A percentile compares a stretch with the other conserved stretches of the same genome.
Evolutionary conservation across 345 rosid genomes (phyloP).

Genomic region (Sonneratia caseolaris): DNA sequence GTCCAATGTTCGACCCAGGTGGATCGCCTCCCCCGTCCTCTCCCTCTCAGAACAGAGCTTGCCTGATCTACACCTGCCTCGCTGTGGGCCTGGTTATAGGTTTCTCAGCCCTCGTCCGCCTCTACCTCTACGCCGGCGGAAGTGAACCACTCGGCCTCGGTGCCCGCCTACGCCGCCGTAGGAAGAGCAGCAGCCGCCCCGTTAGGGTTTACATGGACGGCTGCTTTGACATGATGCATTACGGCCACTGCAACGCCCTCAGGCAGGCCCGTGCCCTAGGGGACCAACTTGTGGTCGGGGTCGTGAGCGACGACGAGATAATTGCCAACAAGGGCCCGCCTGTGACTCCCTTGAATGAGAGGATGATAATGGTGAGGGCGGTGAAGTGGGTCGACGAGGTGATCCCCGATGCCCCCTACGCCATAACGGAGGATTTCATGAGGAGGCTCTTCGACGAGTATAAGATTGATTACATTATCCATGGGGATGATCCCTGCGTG

Average conservation of each 20-base stretch:
- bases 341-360: slow-evolving; percentile 57
- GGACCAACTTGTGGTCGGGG: slow-evolving; percentile 61
- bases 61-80: slow-evolving; percentile 27
- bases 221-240: slow-evolving; percentile 81
- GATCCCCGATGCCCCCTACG: slow-evolving; percentile 63
- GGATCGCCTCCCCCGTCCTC: neutral
- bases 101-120: slow-evolving; percentile 24
- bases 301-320: slow-evolving; percentile 71
- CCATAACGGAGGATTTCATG: slow-evolving; percentile 67
- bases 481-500: slow-evolving; percentile 74
- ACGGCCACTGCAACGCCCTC: slow-evolving; percentile 77
- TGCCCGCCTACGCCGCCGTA: slow-evolving; percentile 9
- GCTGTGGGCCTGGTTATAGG: slow-evolving; percentile 44
- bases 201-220: slow-evolving; percentile 78
- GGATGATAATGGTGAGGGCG: slow-evolving; percentile 61
- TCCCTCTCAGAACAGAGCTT: slow-evolving; percentile 22
- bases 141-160: slow-evolving; percentile 8
- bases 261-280: slow-evolving; percentile 69
- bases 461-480: slow-evolving; percentile 60
- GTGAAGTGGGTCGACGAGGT: slow-evolving; percentile 83
- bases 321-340: slow-evolving; percentile 71
- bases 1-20: slow-evolving; percentile 7
- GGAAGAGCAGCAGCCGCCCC: slow-evolving; percentile 36
- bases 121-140: slow-evolving; percentile 13
- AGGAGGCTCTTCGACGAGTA: slow-evolving; percentile 53